Conservation (phyloP, 305 asterid species). For the Solanum aculeatissimum region DNA sequence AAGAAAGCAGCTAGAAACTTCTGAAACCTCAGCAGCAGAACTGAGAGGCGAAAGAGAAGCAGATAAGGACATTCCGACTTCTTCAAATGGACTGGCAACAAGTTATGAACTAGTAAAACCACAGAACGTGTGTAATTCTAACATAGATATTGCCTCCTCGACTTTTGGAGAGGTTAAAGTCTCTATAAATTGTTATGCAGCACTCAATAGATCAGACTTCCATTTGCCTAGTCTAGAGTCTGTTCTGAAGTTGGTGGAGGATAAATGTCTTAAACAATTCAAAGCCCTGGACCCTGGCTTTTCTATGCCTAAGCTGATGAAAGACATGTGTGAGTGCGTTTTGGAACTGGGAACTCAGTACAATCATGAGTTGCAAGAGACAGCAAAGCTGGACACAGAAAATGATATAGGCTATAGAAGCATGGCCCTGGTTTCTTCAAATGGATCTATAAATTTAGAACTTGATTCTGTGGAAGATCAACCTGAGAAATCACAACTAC, state of each 20-base stretch:
- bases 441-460: constrained; percentile 11
- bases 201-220: constrained; percentile 30
- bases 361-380: constrained; percentile 1
- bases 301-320: constrained; percentile 34
- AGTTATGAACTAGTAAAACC: constrained; percentile 9
- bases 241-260: constrained; percentile 38
- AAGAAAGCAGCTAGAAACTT: constrained; percentile 13
- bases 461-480: constrained; percentile 18
- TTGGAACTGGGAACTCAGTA: constrained; percentile 37
- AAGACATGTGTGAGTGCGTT: constrained; percentile 39
- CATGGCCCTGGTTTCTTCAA: constrained; percentile 2
- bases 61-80: constrained; percentile 6
- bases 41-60: constrained; percentile 4
- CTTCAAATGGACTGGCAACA: constrained; percentile 18
- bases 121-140: constrained; percentile 18
- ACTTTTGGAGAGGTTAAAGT: constrained; percentile 7
- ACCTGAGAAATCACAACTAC: constrained; percentile 11
- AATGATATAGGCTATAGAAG: constrained; percentile 14
- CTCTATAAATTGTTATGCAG: constrained; percentile 7
- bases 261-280: constrained; percentile 31
- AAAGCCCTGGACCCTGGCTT: constrained; percentile 23
- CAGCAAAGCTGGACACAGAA: constrained; percentile 8
- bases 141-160: constrained; percentile 24
- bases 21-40: constrained; percentile 18
- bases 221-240: constrained; percentile 39